Evolutionary conservation across 768 basidiomycete species (phyloP).

Genomic region (Coprinellus aureogranulatus): DNA sequence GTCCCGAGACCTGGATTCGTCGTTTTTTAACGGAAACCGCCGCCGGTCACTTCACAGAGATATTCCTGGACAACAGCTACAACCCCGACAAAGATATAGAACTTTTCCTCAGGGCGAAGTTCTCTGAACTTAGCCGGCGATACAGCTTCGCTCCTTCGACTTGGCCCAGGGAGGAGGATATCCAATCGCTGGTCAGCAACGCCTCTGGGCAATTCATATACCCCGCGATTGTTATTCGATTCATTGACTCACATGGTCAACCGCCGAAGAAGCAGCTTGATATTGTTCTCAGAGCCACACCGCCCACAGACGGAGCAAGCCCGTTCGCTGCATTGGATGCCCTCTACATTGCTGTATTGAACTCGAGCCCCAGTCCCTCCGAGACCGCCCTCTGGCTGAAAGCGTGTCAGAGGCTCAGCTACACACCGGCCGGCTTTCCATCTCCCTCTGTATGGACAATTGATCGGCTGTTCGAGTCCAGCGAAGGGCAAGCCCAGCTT

Average conservation of each 20-base stretch:
- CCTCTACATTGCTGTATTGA: background rate
- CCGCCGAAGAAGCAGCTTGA: background rate
- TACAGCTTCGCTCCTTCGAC: too few relatives aligned
- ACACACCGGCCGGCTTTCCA: background rate
- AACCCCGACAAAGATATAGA: too few relatives aligned
- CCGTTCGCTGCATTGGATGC: background rate
- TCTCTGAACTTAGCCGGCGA: too few relatives aligned
- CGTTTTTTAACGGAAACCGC: background rate
- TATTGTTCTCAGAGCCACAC: background rate
- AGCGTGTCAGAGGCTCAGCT: background rate
- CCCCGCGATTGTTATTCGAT: background rate
- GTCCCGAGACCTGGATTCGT: background rate
- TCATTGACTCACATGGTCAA: background rate
- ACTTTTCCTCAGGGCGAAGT: too few relatives aligned
- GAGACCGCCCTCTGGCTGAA: background rate
- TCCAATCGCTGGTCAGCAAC: background rate
- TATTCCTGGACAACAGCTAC: background rate
- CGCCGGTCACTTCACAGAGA: background rate
- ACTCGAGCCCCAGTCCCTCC: background rate
- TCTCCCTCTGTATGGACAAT: too few relatives aligned
- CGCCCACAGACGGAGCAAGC: background rate
- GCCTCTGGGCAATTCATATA: constrained; percentile 7
- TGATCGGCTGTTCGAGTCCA: too few relatives aligned
- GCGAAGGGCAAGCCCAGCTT: too few relatives aligned
- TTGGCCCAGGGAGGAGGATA: background rate